Percentiles rank a stretch among this genome's conserved stretches.
Conservation (phyloP, 371 early-diverging fungal species). For the Blastocladiella emersonii region DNA sequence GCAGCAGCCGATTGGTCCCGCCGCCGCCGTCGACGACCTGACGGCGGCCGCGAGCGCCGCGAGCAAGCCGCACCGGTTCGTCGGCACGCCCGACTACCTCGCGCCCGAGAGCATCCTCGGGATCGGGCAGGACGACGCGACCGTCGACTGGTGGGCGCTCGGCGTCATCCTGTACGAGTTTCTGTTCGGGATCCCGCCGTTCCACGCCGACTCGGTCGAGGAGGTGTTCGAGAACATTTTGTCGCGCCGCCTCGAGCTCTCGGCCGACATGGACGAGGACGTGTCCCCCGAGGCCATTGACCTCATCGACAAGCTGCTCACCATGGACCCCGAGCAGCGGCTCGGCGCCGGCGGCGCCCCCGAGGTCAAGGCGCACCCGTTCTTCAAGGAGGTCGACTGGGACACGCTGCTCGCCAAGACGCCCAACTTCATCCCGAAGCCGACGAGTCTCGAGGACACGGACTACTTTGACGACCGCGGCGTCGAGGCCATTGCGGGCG, state of each 20-base stretch:
- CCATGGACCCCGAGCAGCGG: slow-evolving; percentile 55
- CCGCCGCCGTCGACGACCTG: too few relatives aligned
- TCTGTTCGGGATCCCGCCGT: slow-evolving; percentile 74
- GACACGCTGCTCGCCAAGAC: slow-evolving; percentile 48
- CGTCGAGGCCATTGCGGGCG: slow-evolving; percentile 8
- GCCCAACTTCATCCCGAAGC: slow-evolving; percentile 74
- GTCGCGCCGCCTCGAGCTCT: slow-evolving; percentile 32
- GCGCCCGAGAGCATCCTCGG: slow-evolving; percentile 89
- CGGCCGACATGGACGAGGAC: slow-evolving; percentile 32
- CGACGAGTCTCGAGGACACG: slow-evolving; percentile 64
- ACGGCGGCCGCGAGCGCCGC: too few relatives aligned
- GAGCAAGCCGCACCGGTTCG: slow-evolving; percentile 20
- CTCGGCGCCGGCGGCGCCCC: slow-evolving; percentile 52
- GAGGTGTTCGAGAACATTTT: slow-evolving; percentile 78
- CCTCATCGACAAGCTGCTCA: slow-evolving; percentile 69
- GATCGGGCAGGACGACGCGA: slow-evolving; percentile 55
- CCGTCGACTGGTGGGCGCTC: slow-evolving; percentile 90
- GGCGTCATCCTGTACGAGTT: slow-evolving; percentile 85
- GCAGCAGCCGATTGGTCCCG: too few relatives aligned
- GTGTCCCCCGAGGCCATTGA: slow-evolving; percentile 71
- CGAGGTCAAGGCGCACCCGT: slow-evolving; percentile 49
- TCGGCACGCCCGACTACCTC: slow-evolving; percentile 96
- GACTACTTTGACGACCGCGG: slow-evolving; percentile 89
- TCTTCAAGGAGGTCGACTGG: slow-evolving; percentile 50
- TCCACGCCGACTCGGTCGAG: slow-evolving; percentile 68